Evolutionary conservation across 2,329 filamentous ascomycete species (phyloP).

Genomic region (Blumeria graminis): DNA sequence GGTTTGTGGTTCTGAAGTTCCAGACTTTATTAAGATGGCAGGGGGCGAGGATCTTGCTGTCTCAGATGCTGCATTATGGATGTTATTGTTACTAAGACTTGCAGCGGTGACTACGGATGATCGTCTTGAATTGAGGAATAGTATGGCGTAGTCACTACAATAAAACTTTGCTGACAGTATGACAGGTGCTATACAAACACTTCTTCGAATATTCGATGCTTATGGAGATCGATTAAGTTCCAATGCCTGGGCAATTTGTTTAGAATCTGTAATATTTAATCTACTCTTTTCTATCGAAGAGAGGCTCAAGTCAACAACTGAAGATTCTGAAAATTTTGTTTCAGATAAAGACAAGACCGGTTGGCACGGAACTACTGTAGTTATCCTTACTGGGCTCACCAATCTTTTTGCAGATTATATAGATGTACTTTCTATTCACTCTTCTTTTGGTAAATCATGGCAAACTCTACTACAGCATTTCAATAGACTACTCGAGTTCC

Average conservation of each 20-base stretch:
- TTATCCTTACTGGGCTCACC: conserved; percentile 49
- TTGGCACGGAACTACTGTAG: conserved; percentile 52
- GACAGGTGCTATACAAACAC: conserved; percentile 56
- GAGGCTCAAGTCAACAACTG: conserved; percentile 21
- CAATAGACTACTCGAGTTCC: conserved; percentile 34
- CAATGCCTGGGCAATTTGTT: conserved; percentile 61
- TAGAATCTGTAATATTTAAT: conserved; percentile 58
- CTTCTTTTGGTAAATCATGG: conserved; percentile 52
- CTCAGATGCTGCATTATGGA: conserved; percentile 52
- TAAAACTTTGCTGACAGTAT: not conserved
- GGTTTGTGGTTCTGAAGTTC: conserved; percentile 29
- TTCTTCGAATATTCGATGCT: conserved; percentile 77
- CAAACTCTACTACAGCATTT: conserved; percentile 46
- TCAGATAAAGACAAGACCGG: conserved; percentile 24
- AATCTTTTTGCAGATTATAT: conserved; percentile 55
- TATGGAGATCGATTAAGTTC: conserved; percentile 61
- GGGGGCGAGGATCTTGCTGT: conserved; percentile 31
- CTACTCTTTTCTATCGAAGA: conserved; percentile 47
- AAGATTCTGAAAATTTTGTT: conserved; percentile 14
- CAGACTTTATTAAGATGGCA: conserved; percentile 31
- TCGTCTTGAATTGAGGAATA: conserved; percentile 55
- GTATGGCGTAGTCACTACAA: conserved; percentile 16
- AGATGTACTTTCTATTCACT: conserved; percentile 39
- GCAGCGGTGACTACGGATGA: conserved; percentile 48
- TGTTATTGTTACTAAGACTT: conserved; percentile 47